Percentiles rank a stretch among this genome's conserved stretches.
Conservation (phyloP, 306 rosid species). For the Rosa persica region DNA sequence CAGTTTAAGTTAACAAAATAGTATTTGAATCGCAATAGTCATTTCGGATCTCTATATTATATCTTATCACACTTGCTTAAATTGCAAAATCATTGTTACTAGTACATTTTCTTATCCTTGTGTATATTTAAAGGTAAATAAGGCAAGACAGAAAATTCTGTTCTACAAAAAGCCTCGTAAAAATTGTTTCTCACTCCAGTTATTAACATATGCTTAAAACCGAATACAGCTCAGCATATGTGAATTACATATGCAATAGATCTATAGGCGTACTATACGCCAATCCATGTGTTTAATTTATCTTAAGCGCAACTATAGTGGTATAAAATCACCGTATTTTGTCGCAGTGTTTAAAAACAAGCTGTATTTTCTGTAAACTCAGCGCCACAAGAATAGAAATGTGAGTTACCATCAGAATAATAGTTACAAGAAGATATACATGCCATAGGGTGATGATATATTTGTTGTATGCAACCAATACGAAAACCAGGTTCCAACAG, state of each 20-base stretch:
- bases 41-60: background rate
- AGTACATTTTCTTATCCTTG: background rate
- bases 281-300: background rate
- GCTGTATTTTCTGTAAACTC: slow-evolving; percentile 33
- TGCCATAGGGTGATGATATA: slow-evolving; percentile 92
- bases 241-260: background rate
- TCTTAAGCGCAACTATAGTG: background rate
- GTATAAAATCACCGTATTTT: background rate
- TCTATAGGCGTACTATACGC: background rate
- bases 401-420: slow-evolving; percentile 90
- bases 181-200: background rate
- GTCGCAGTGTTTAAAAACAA: background rate
- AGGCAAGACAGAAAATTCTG: background rate
- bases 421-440: slow-evolving; percentile 93
- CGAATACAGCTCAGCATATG: background rate
- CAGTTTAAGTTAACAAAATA: background rate
- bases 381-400: slow-evolving; percentile 53
- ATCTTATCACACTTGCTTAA: background rate
- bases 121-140: background rate
- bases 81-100: background rate
- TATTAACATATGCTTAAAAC: background rate
- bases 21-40: background rate
- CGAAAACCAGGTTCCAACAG: slow-evolving; percentile 78
- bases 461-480: slow-evolving; percentile 74
- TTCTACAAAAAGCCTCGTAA: background rate